phyloP scores from a whole-genome alignment of 2,329 filamentous ascomycete genomes.

The Eutypa lata region DNA sequence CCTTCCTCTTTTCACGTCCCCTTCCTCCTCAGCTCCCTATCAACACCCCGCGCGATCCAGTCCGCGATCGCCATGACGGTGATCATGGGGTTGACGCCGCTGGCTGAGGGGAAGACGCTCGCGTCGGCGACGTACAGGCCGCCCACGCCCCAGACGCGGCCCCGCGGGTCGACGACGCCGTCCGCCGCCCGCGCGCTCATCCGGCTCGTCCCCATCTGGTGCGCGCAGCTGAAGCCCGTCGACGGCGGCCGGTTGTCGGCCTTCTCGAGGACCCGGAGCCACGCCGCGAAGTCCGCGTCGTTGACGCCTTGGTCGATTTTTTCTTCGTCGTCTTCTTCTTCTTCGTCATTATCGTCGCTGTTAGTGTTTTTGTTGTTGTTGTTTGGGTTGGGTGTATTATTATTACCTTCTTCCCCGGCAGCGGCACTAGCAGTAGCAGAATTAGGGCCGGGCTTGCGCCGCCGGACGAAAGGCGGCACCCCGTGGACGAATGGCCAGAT shows the following conservation, averaged over 20 bases:
- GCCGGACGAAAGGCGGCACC: slow-evolving; percentile 58
- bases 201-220: slow-evolving; percentile 77
- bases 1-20: too few species aligned
- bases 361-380: too few species aligned
- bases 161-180: slow-evolving; percentile 57
- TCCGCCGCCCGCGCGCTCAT: slow-evolving; percentile 57
- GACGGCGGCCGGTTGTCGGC: slow-evolving; percentile 50
- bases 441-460: too few species aligned
- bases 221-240: slow-evolving; percentile 63
- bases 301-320: slow-evolving; percentile 44
- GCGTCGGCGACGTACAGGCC: slow-evolving; percentile 70
- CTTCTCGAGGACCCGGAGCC: slow-evolving; percentile 50
- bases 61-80: slow-evolving; percentile 70
- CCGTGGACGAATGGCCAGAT: slow-evolving; percentile 66
- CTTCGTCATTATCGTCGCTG: slow-evolving; percentile 14
- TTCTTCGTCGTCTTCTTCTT: slow-evolving; percentile 10
- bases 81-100: slow-evolving; percentile 80
- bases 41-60: slow-evolving; percentile 58
- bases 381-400: too few species aligned
- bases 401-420: neutral
- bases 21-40: slow-evolving; percentile 40
- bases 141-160: slow-evolving; percentile 63
- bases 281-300: slow-evolving; percentile 58
- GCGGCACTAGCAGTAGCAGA: too few species aligned
- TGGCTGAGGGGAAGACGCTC: slow-evolving; percentile 72